These are phyloP conservation scores for Dictyostelium brefeldianum DNA, from an alignment of 78 protist genomes.

Conservation along the genomic window DNA sequence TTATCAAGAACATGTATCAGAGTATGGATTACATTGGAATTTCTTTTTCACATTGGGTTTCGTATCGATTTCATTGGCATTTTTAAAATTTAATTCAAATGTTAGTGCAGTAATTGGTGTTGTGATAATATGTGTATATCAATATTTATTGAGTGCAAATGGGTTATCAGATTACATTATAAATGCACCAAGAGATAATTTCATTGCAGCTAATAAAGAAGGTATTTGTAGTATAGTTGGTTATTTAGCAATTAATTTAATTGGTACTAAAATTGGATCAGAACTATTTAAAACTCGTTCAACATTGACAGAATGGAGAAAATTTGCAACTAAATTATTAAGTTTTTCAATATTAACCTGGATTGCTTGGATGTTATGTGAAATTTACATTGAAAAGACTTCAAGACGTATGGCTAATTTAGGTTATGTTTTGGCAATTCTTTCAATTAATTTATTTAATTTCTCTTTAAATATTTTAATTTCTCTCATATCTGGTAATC, in stretches of 20 bases:
- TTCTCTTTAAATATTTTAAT: slow-evolving; percentile 35
- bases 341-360: background rate
- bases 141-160: background rate
- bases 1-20: slow-evolving; percentile 95
- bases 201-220: slow-evolving; percentile 87
- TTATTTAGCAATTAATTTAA: slow-evolving; percentile 71
- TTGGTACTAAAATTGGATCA: slow-evolving; percentile 57
- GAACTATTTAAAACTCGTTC: slow-evolving; percentile 19
- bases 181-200: slow-evolving; percentile 58
- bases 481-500: slow-evolving; percentile 18
- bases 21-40: slow-evolving; percentile 97
- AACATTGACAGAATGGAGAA: slow-evolving; percentile 35
- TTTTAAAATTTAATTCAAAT: slow-evolving; percentile 61
- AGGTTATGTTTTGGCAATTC: slow-evolving; percentile 60
- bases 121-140: slow-evolving; percentile 29
- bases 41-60: slow-evolving; percentile 96
- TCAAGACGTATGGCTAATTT: slow-evolving; percentile 72
- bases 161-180: slow-evolving; percentile 84
- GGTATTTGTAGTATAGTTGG: slow-evolving; percentile 89
- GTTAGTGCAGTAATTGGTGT: slow-evolving; percentile 30
- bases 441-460: slow-evolving; percentile 53
- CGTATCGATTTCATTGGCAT: slow-evolving; percentile 71
- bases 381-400: slow-evolving; percentile 11
- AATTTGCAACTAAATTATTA: slow-evolving; percentile 22
- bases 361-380: slow-evolving; percentile 17